Evolutionary conservation across 2,329 filamentous ascomycete genomes (phyloP).

Genomic region (Orbilia javanica): DNA sequence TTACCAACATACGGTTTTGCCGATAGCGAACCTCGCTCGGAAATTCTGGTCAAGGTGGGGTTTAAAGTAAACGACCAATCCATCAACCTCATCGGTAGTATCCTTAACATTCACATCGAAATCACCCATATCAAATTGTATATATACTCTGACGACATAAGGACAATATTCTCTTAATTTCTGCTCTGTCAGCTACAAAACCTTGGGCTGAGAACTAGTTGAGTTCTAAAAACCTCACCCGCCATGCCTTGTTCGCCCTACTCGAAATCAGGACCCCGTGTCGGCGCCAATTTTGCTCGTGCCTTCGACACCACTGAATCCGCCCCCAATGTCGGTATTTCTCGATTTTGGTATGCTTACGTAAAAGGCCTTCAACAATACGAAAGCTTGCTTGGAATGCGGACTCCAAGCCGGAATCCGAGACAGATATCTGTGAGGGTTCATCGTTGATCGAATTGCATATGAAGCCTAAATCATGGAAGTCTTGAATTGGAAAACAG

Average conservation of each 20-base stretch:
- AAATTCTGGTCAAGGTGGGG: slow-evolving; percentile 6
- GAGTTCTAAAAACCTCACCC: neutral
- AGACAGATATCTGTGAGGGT: neutral
- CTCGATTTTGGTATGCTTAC: slow-evolving; percentile 9
- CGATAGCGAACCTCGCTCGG: neutral
- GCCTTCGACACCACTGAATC: neutral
- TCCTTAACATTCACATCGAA: neutral
- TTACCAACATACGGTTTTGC: slow-evolving; percentile 11
- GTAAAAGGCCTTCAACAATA: neutral
- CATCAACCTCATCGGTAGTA: neutral
- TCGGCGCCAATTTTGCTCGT: neutral
- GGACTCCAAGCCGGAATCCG: neutral
- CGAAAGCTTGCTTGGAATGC: neutral
- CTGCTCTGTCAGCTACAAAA: neutral
- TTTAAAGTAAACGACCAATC: neutral
- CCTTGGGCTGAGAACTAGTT: neutral
- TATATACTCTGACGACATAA: neutral
- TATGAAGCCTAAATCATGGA: no score
- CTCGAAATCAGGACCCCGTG: neutral
- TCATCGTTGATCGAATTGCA: no score
- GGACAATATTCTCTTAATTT: neutral
- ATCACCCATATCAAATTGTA: neutral
- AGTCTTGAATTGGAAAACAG: no score
- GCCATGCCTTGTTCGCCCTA: neutral
- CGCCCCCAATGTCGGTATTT: neutral